Conservation (phyloP, 2,329 filamentous ascomycete species). For the Aspergillus thermomutatus region DNA sequence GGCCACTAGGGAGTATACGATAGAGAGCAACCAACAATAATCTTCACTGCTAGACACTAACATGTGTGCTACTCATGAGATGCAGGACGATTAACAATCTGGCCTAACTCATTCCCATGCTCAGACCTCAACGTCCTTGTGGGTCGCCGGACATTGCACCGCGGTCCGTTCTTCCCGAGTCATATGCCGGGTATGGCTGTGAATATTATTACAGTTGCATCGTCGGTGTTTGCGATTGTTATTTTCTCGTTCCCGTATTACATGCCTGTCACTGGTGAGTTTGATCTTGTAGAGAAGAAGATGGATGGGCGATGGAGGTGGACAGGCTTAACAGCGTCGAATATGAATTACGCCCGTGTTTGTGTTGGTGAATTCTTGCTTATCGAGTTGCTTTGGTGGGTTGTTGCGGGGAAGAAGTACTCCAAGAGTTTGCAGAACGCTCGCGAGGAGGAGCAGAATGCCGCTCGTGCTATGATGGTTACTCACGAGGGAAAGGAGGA, state of each 20-base stretch:
- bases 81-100: conserved; percentile 46
- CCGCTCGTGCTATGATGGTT: conserved; percentile 12
- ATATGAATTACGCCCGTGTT: conserved; percentile 52
- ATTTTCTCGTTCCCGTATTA: conserved; percentile 47
- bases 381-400: conserved; percentile 42
- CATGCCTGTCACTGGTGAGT: conserved; percentile 32
- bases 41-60: no score
- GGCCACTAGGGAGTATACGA: no score
- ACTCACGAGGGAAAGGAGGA: conserved; percentile 5
- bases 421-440: conserved; percentile 37
- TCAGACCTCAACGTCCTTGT: conserved; percentile 46
- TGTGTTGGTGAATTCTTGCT: conserved; percentile 43
- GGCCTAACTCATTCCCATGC: conserved; percentile 46
- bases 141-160: conserved; percentile 42
- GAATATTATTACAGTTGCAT: conserved; percentile 45
- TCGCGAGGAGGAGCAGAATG: conserved; percentile 57
- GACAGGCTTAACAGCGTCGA: conserved; percentile 19
- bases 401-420: conserved; percentile 41
- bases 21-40: no score
- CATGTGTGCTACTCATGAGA: no score
- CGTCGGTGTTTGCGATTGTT: conserved; percentile 49
- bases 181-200: conserved; percentile 39
- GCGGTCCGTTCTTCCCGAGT: conserved; percentile 46
- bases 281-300: background rate
- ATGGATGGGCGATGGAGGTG: background rate